These are phyloP conservation scores for Ascosphaera pollenicola DNA, from an alignment of 2,329 filamentous ascomycete genomes.

Conservation along the genomic window DNA sequence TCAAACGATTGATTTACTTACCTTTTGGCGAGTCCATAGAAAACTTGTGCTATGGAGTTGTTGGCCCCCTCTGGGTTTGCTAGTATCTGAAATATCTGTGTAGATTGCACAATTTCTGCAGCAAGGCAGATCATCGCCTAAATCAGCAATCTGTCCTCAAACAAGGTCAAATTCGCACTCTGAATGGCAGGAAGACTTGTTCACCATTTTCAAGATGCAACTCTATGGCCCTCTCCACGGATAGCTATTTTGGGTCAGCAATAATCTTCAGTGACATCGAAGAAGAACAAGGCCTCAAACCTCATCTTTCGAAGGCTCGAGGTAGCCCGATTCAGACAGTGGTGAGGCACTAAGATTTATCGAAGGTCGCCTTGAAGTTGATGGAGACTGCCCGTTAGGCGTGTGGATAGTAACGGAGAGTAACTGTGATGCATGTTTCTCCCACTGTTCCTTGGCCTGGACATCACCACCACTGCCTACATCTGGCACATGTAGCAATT, in stretches of 20 bases:
- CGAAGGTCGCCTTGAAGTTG: neutral
- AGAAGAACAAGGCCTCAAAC: neutral
- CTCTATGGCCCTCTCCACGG: conserved; percentile 89
- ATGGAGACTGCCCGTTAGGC: neutral
- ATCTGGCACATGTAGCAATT: neutral
- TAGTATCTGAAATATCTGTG: conserved; percentile 61
- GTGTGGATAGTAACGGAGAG: neutral
- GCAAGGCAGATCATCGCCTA: neutral
- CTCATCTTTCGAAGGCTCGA: neutral
- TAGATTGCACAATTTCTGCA: conserved; percentile 50
- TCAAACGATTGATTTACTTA: conserved; percentile 16
- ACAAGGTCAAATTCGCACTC: neutral
- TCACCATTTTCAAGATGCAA: conserved; percentile 60
- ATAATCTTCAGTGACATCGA: neutral
- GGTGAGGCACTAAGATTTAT: neutral
- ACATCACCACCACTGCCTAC: conserved; percentile 17
- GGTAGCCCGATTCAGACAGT: neutral
- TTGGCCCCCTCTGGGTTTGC: conserved; percentile 70
- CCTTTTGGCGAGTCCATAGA: conserved; percentile 82
- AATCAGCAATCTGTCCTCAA: neutral
- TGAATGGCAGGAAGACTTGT: conserved; percentile 5
- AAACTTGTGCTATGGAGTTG: conserved; percentile 82
- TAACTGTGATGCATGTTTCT: conserved; percentile 55
- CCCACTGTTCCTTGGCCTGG: conserved; percentile 58
- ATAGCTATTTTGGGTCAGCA: conserved; percentile 14